These are phyloP conservation scores for Colletotrichum siamense DNA, from an alignment of 2,329 filamentous ascomycete species.

Conservation along the genomic window DNA sequence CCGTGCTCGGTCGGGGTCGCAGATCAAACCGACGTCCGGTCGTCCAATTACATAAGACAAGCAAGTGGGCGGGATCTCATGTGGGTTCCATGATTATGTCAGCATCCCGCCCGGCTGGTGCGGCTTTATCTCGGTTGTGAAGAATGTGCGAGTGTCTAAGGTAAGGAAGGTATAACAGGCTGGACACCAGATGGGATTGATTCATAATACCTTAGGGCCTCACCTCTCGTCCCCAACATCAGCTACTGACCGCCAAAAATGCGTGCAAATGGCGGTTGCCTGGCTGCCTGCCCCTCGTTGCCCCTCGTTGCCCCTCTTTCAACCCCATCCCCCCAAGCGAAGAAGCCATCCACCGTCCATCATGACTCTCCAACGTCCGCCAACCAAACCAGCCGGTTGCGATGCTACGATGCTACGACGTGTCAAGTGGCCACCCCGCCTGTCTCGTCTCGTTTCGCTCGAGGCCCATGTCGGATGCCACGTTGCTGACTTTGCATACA, in stretches of 20 bases:
- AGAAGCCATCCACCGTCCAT: neutral
- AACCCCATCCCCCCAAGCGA: neutral
- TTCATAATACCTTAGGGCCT: no score
- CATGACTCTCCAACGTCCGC: neutral
- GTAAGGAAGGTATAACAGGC: no score
- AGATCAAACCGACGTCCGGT: no score
- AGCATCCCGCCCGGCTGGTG: no score
- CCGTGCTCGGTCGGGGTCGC: no score
- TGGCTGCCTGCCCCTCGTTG: neutral
- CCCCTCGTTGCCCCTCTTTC: neutral
- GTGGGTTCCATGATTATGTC: no score
- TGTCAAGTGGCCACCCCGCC: neutral
- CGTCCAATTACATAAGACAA: no score
- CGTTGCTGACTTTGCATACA: neutral
- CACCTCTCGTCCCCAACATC: no score
- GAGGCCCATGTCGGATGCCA: neutral
- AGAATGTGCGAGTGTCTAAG: no score
- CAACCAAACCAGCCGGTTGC: neutral
- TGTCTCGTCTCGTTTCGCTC: neutral
- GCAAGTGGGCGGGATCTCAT: no score
- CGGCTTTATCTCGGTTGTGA: no score
- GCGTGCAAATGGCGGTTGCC: neutral
- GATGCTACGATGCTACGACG: neutral
- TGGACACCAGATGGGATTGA: no score
- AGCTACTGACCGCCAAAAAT: neutral